Evolutionary conservation across 805 yeast genomes (phyloP), one percentile per base, ranked within the genome.

Genomic region (Wickerhamomyces chaumierensis): DNA sequence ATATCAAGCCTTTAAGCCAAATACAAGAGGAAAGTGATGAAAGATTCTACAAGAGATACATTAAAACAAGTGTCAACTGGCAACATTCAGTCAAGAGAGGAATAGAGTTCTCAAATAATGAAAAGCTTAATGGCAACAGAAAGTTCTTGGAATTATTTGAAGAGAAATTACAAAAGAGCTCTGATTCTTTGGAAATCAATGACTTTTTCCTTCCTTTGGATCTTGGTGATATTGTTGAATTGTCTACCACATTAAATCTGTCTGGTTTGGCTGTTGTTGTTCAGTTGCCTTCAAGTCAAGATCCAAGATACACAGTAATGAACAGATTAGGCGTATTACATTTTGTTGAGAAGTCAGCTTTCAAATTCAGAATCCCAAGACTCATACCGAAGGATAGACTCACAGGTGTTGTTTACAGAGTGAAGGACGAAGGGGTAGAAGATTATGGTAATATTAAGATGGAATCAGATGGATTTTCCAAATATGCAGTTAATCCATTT

Each of bases 221-320:
- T 21, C 34, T 75, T 3, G 88, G 90, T 35, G 88, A 81, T 54
- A 59, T 79, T 35, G 86, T 79, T 4, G 70, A 75, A 15, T 51
- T 79, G 15, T 59, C 62, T 13, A 56, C 61, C 1, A 63, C 56
- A 6, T 50, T 65, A 35, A 60, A 68, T 36, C 65, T 64, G 31
- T 59, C 68, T 4, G 68, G 66, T 36, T 57, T 79, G 16, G 69
- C 72, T 20, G 69, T 79, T 36, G 67, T 81, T 27, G 75, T 69
- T 1, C 70, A 65, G 19, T 55, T 72, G 19, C 88, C 88, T 0
- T 46, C 51, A 5, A 52, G 60, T 2, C 60, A 61, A 15, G 78
- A 76, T 35, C 71, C 74, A 19, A 58, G 77, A 25, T 80, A 73
- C 47, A 71, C 83, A 0, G 66, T 77, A 42, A 61, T 76, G 36